Conservation (phyloP, 73 alveolate genomes). For the Tetrahymena elliotti region DNA sequence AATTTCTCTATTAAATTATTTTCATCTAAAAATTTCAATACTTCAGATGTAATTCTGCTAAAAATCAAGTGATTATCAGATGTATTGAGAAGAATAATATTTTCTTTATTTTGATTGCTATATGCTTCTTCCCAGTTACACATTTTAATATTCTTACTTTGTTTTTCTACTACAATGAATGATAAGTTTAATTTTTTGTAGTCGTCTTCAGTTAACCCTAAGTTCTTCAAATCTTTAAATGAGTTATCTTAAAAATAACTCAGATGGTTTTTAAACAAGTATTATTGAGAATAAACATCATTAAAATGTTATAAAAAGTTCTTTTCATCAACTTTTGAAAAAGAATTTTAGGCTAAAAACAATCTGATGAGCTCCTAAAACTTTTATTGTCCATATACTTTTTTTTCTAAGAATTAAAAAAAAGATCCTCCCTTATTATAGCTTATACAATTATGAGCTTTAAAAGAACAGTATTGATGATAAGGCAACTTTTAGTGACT, state of each 20-base stretch:
- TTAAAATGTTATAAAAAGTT: background rate
- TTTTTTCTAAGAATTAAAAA: background rate
- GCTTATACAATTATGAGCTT: background rate
- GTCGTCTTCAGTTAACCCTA: background rate
- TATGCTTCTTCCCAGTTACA: background rate
- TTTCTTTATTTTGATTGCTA: background rate
- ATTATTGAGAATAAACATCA: background rate
- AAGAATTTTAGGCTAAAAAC: background rate
- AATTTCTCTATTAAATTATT: background rate
- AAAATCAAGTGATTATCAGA: background rate
- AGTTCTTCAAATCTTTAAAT: background rate
- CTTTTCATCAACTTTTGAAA: background rate
- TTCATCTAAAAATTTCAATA: background rate
- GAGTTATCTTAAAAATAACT: background rate
- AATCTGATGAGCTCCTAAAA: background rate
- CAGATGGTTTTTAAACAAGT: background rate
- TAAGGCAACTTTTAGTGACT: background rate
- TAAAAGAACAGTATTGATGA: background rate
- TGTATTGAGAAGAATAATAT: background rate
- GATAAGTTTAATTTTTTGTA: background rate
- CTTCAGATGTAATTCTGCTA: background rate
- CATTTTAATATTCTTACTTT: background rate
- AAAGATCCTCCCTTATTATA: background rate
- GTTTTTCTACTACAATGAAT: background rate
- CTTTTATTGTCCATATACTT: background rate